Base-by-base conservation (phyloP, 2,329 filamentous ascomycete species). In the Raffaelea arxii region DNA sequence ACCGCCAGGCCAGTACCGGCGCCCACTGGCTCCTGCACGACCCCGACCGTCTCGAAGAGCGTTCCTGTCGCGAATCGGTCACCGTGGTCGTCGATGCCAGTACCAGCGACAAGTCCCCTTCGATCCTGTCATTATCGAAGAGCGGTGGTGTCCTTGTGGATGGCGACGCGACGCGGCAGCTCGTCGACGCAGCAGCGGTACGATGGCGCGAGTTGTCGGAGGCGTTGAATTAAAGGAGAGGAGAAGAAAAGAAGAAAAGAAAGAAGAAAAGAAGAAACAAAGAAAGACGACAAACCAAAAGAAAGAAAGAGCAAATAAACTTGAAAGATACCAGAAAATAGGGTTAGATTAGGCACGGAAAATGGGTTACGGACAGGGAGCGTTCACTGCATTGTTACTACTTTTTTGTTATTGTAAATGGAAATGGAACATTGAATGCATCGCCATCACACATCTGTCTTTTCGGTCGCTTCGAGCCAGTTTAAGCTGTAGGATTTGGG, bases 11-110 rank as follows among this genome's bases (percentile, higher is more conserved):
- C 55, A 46, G 45, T 39, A 30, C 36, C 30, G 46, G 41, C 2
- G 73, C 70, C 58, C 73, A 71, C 59, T 94, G 89, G 87, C 69
- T 96, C 3, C 65, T 98, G 48, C 78, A 85, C 6, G 92, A 98
- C 66, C 88, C 88, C 3, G 92, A 98, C 66, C 78, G 80, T 21
- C 83, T 94, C 55, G 92, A 98, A 67, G 92, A 97, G 67, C 78
- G 76, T 9, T 66, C 94, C 38, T 94, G 88, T 59, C 73, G 81
- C 51, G 92, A 98, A 71, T 75, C 66, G n/a, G 70, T 92, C n/a
- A 90, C 82, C 3, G 68, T 95, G 27, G 81, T 92, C 42, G 78
- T 95, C n/a, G 84, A 91, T 59, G 69, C 68, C 49, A 66, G 61
- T 12, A 14, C 14, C 37, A 40, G 23, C 43, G 57, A 60, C n/a